A percentile compares a stretch with the other conserved stretches of the same genome.
These are phyloP conservation scores for Quercus parvula DNA, from an alignment of 306 rosid genomes.

Conservation along the genomic window DNA sequence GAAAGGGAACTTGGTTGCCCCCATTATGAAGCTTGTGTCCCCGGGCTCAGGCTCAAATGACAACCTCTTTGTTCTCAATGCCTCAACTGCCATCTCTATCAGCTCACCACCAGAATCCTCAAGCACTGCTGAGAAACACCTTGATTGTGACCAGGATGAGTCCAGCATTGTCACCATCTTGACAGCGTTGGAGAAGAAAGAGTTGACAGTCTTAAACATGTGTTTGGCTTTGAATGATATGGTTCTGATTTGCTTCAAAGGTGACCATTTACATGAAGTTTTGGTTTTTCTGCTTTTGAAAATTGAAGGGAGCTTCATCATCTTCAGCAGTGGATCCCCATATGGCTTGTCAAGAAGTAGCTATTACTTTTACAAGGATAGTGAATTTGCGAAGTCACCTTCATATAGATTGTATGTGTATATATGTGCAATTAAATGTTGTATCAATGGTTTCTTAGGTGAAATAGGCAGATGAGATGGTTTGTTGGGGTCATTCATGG, in stretches of 20 bases:
- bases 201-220: neutral
- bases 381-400: neutral
- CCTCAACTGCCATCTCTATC: neutral
- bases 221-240: neutral
- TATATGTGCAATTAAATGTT: neutral
- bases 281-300: neutral
- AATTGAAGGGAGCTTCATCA: neutral
- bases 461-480: neutral
- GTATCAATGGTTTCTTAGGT: neutral
- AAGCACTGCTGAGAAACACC: neutral
- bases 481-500: neutral
- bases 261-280: neutral
- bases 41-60: neutral
- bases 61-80: slow-evolving; percentile 2
- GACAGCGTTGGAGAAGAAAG: neutral
- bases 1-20: neutral
- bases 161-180: neutral
- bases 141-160: neutral
- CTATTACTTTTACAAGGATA: neutral
- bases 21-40: neutral
- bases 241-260: neutral
- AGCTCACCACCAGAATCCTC: neutral
- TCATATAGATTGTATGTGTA: neutral
- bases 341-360: neutral
- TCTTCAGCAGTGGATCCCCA: neutral